These are phyloP conservation scores for Astrocystis sublimbata DNA, from an alignment of 495 filamentous ascomycete species.

Conservation along the genomic window DNA sequence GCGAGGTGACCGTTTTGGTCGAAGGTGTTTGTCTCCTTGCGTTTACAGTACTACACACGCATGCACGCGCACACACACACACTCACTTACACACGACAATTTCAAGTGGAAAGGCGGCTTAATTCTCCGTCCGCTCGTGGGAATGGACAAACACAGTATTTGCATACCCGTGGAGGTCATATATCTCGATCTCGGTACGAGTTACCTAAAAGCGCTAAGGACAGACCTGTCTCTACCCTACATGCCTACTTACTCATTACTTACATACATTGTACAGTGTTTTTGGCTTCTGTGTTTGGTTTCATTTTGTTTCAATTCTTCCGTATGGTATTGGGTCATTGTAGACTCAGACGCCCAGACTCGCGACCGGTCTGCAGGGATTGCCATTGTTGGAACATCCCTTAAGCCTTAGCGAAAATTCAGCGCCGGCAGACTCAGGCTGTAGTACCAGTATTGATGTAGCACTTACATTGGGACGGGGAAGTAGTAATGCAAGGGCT, in stretches of 20 bases:
- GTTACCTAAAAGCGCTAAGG: too few species aligned
- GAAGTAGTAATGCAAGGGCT: not conserved
- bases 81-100: too few species aligned
- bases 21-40: not conserved
- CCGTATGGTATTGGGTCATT: constrained; percentile 1
- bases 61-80: too few species aligned
- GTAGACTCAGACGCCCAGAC: not conserved
- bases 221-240: not conserved
- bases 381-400: not conserved
- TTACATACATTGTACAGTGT: not conserved
- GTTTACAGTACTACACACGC: not conserved
- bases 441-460: too few species aligned
- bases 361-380: constrained; percentile 16
- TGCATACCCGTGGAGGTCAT: not conserved
- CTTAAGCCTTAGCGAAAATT: constrained; percentile 14
- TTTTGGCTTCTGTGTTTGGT: not conserved
- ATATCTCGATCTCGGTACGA: too few species aligned
- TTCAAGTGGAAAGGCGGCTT: constrained; percentile 14
- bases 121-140: constrained; percentile 7
- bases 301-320: constrained; percentile 16
- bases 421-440: constrained; percentile 9
- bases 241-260: not conserved
- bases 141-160: not conserved
- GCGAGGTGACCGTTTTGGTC: constrained; percentile 12
- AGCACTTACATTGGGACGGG: constrained; percentile 2